Percentiles rank a stretch among this genome's conserved stretches.
These are phyloP conservation scores for Tolypocladium endophyticum DNA, from an alignment of 2,329 filamentous ascomycete genomes.

Conservation along the genomic window DNA sequence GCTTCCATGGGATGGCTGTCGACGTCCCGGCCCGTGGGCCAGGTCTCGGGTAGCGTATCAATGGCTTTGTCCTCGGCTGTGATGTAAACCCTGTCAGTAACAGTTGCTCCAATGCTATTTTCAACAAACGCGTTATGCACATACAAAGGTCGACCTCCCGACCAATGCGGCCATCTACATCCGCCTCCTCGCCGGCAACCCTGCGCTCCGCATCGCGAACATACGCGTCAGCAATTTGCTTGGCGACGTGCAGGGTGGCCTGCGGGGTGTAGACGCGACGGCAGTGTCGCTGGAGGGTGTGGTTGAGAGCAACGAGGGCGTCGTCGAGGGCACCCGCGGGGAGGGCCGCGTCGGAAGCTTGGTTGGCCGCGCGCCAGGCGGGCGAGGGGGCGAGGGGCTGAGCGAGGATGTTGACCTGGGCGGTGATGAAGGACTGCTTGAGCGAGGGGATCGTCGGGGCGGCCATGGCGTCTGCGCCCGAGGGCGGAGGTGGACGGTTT, in stretches of 20 bases:
- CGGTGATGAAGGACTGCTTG: constrained; percentile 53
- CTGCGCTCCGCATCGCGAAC: constrained; percentile 33
- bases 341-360: constrained; percentile 28
- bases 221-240: constrained; percentile 61
- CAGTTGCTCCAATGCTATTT: not conserved
- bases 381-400: constrained; percentile 46
- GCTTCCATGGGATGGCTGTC: constrained; percentile 33
- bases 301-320: constrained; percentile 47
- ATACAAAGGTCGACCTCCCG: constrained; percentile 35
- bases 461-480: not conserved
- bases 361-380: constrained; percentile 39
- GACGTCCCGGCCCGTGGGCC: constrained; percentile 30
- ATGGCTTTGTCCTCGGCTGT: constrained; percentile 34
- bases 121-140: constrained; percentile 4
- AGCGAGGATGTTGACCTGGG: constrained; percentile 53
- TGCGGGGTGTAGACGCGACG: constrained; percentile 57
- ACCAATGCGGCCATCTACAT: constrained; percentile 24
- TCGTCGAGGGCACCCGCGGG: constrained; percentile 43
- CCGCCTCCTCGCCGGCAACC: constrained; percentile 15
- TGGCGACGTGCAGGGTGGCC: constrained; percentile 59
- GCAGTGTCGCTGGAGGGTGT: constrained; percentile 52
- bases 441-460: constrained; percentile 46
- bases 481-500: not conserved
- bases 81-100: not conserved
- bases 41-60: constrained; percentile 33